A percentile compares a stretch with the other conserved stretches of the same genome.
These are phyloP conservation scores for Candida sanyaensis DNA, from an alignment of 1,139 yeast species.

Conservation along the genomic window DNA sequence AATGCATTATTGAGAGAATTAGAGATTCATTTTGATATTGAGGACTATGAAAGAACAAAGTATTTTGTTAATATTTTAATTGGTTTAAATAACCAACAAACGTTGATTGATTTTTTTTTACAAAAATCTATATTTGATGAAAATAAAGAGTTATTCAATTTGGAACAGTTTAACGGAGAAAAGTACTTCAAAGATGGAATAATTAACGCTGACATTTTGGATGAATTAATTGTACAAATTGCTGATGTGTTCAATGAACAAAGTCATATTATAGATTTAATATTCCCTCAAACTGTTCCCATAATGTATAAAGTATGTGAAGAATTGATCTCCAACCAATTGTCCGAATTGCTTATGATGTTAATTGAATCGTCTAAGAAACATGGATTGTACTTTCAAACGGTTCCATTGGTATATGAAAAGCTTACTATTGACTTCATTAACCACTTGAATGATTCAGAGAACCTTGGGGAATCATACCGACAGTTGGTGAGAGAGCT, in stretches of 20 bases:
- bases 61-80: slow-evolving; percentile 38
- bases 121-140: slow-evolving; percentile 47
- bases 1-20: slow-evolving; percentile 73
- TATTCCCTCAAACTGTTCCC: slow-evolving; percentile 43
- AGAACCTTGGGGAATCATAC: slow-evolving; percentile 39
- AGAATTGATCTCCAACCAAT: slow-evolving; percentile 44
- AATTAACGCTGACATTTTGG: slow-evolving; percentile 22
- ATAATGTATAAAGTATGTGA: slow-evolving; percentile 53
- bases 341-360: slow-evolving; percentile 35
- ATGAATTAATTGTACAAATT: slow-evolving; percentile 25
- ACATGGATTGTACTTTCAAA: slow-evolving; percentile 25
- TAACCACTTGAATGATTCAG: slow-evolving; percentile 25
- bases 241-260: slow-evolving; percentile 39
- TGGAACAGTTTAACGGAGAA: slow-evolving; percentile 25
- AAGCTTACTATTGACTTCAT: slow-evolving; percentile 28
- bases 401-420: slow-evolving; percentile 37
- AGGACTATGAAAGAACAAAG: slow-evolving; percentile 43
- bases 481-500: slow-evolving; percentile 34
- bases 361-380: slow-evolving; percentile 32
- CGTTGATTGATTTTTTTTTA: slow-evolving; percentile 47
- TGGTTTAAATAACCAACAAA: slow-evolving; percentile 38
- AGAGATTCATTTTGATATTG: slow-evolving; percentile 57
- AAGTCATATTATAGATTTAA: slow-evolving; percentile 35
- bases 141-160: slow-evolving; percentile 31
- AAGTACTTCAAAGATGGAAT: slow-evolving; percentile 20